Evolutionary conservation across 768 basidiomycete species (phyloP), one percentile per base, ranked within the genome.

Genomic region (Pleurotus pulmonarius): DNA sequence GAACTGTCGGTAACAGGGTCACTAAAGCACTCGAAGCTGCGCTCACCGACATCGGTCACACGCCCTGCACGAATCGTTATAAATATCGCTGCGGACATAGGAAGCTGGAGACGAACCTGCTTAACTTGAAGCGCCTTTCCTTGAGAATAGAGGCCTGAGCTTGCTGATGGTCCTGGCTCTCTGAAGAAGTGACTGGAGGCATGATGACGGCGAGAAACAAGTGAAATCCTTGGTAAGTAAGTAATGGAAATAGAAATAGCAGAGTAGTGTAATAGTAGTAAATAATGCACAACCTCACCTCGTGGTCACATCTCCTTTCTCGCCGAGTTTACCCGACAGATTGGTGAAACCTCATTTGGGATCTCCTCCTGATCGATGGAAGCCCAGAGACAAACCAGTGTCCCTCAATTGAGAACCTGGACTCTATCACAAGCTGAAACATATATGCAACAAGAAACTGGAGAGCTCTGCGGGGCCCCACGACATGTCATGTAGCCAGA

Each of bases 31-130:
- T 47, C 49, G n/a, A 13, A 40, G 45, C 57, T 29, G 34, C 61
- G 63, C 88, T 79, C 74, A 92, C 90, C 91, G 84, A 76, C 91
- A 93, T 58, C 91, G 88, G 80, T 93, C 91, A 77, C 91, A 93
- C 58, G 91, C 90, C 68, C 91, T 92, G 60, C 34, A 57, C n/a
- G 38, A 59, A 46, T 38, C 34, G 57, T 26, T 43, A 24, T 43
- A 20, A 46, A 45, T 41, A 44, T 39, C 18, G 53, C 39, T 53
- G 51, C 24, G 26, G 46, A 43, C 25, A 38, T 12, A 37, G 9
- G 13, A 29, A 46, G 18, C 48, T 26, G 40, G 39, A 44, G 38
- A 61, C 47, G 39, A 58, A 89, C 91, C 90, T 87, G 82, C 87
- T 91, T 57, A 93, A 73, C 75, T 93, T 93, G 77, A 93, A 92